Conservation (phyloP, 148 eudicot species). For the Selenicereus undatus region DNA sequence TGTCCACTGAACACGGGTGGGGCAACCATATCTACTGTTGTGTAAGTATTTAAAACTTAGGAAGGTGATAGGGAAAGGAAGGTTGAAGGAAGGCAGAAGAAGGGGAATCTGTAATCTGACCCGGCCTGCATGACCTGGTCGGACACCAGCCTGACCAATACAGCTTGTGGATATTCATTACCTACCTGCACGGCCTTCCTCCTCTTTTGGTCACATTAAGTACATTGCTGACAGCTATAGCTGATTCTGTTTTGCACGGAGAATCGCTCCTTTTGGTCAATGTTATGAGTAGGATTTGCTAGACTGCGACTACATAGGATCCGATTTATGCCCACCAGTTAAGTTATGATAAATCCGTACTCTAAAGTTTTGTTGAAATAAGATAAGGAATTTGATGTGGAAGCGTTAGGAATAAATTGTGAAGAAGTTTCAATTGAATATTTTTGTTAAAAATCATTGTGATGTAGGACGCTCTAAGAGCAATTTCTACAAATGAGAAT, state of each 20-base stretch:
- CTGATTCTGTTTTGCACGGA: slow-evolving; percentile 29
- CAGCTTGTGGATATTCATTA: slow-evolving; percentile 36
- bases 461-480: no score
- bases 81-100: no score
- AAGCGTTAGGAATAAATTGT: no score
- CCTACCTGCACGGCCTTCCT: slow-evolving; percentile 30
- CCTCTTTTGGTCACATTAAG: slow-evolving; percentile 32
- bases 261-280: slow-evolving; percentile 23
- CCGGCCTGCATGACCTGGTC: slow-evolving; percentile 60
- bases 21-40: slow-evolving; percentile 1
- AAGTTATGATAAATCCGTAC: no score
- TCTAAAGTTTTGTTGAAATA: no score
- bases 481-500: no score
- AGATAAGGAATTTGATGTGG: no score
- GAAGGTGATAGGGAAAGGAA: not conserved
- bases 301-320: slow-evolving; percentile 6
- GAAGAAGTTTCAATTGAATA: no score
- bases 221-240: slow-evolving; percentile 40
- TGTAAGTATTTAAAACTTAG: not conserved
- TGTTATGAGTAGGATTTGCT: slow-evolving; percentile 5
- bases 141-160: slow-evolving; percentile 46
- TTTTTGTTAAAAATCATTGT: no score
- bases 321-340: not conserved
- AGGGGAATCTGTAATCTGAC: slow-evolving; percentile 15
- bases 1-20: not conserved